phyloP scores from a whole-genome alignment of 139 green algal species.

The Tetradesmus lagerheimii region DNA sequence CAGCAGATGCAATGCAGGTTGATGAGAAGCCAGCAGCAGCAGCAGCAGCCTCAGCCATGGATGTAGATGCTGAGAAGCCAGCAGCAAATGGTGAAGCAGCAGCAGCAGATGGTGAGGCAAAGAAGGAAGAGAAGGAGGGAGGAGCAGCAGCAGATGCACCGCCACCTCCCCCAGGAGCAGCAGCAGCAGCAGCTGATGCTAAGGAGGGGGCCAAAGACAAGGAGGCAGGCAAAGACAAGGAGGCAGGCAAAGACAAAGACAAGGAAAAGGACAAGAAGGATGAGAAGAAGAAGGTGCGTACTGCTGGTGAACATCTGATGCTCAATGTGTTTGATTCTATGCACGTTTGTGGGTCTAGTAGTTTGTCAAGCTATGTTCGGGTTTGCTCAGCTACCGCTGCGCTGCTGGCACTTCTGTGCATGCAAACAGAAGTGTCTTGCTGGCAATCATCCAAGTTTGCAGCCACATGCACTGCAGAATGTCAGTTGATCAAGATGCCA shows the following conservation, averaged over 20 bases:
- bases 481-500: no score
- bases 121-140: background rate
- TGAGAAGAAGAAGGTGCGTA: background rate
- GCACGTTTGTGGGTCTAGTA: no score
- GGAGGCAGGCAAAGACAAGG: background rate
- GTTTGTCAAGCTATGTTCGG: no score
- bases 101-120: background rate
- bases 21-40: background rate
- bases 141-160: slow-evolving; percentile 15
- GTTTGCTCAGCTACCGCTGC: no score
- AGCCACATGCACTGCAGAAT: no score
- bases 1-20: background rate
- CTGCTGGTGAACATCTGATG: no score
- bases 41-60: background rate
- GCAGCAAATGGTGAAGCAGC: background rate
- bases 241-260: background rate
- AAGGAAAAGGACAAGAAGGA: slow-evolving; percentile 13
- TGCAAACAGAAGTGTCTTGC: no score
- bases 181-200: background rate
- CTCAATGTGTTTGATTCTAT: no score
- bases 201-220: background rate
- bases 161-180: slow-evolving; percentile 27
- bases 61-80: slow-evolving; percentile 10
- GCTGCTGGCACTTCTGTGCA: no score
- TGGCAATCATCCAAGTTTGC: no score